Evolutionary conservation across 257 asterid genomes (phyloP), one percentile per base, ranked within the genome.

Genomic region (Handroanthus guayacan): DNA sequence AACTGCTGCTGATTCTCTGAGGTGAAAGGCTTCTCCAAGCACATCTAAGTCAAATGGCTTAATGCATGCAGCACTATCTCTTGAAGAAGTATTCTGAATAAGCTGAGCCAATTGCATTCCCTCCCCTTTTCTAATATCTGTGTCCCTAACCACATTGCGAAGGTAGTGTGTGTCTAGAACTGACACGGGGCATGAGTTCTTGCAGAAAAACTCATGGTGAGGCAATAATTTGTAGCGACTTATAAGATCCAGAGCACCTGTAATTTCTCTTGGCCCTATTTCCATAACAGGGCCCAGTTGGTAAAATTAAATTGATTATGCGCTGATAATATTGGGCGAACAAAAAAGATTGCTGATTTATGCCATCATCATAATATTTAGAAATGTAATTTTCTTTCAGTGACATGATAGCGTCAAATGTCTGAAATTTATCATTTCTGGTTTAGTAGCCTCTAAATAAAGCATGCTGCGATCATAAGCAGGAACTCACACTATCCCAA

Each of bases 31-130:
- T 17, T 85, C 88, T 31, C 82, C 81, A 11, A 88, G 90, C 71
- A 85, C 77, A 67, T 78, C 81, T 62, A 88, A 80, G 56, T 77
- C 76, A 72, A 88, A 84, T n/a, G 87, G 90, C 67, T 20, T 76
- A 41, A 88, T 71, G 50, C 63, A 5, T 9, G 74, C 44, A 31
- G 20, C 14, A 51, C 66, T 51, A 12, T 78, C 79, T 64, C 81
- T 80, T 3, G 79, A 37, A 48, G 44, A 71, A 25, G 76, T 51
- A 14, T 55, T 78, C 58, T 36, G 81, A 56, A 84, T 38, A 54
- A 88, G 88, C 81, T 84, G 81, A 71, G 62, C 80, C 82, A 88
- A 79, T 74, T 88, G 89, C 87, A 84, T 84, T 41, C 87, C 90
- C 76, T 88, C 87, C 41, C 92, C 92, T 80, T 82, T 84, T 75